Evolutionary conservation across 2,329 filamentous ascomycete genomes (phyloP), one percentile per base, ranked within the genome.

Genomic region (Sporothrix mexicana): DNA sequence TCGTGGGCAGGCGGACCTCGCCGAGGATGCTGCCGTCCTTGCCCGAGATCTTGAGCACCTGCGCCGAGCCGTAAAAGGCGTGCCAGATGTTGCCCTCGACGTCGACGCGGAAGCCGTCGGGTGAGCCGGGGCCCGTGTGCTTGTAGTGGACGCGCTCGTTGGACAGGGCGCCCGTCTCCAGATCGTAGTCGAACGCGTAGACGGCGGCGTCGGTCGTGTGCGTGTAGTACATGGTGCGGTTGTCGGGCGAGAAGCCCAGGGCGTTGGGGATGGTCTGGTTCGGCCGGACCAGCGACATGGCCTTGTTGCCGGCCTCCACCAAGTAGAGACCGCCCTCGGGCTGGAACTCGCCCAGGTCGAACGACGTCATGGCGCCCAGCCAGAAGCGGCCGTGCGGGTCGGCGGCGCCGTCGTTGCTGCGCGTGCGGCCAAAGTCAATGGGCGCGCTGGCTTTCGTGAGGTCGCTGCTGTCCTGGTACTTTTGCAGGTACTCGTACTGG

Each of bases 11-110:
- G 72, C 84, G 86, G 75, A 98, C 86, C 82, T 94, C 88, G 7
- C 93, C 94, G 5, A 95, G 85, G 43, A 97, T 82, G 77, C 90
- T 84, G 2, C 93, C 94, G 69, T 87, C 81, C 9, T 36, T 25
- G 4, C 90, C 88, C 66, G 87, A 89, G 78, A 97, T 91, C 80
- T 92, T 89, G 76, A 97, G 83, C 30, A 97, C 93, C 74, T 89
- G 88, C 73, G 88, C 85, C 75, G 92, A 92, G 71, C 94, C 94
- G 79, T 93, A 96, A n/a, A 96, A 85, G 8, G 93, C 93, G 74
- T 92, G 91, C 95, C 95, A 98, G 78, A 97, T 86, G 83, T 92
- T 91, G n/a, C 94, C 94, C 71, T 97, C 89, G 59, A 87, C 88
- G 79, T 98, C 95, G 78, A 97, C 88, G 75, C 91, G 91, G 82